phyloP scores from a whole-genome alignment of 331 rosid species.

The Stylosanthes scabra region DNA sequence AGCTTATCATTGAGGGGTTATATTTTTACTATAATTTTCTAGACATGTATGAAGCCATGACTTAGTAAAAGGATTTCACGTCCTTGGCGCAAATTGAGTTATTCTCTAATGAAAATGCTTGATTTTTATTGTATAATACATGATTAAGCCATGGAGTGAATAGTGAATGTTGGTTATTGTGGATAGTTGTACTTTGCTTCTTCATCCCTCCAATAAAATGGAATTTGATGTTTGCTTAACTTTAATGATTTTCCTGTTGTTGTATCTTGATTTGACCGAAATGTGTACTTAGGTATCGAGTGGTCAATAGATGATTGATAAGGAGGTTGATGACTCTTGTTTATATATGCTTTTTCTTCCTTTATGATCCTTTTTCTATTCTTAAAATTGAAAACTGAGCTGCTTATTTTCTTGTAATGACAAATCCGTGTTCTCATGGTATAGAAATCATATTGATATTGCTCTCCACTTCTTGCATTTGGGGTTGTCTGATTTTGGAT shows the following conservation, averaged over 20 bases:
- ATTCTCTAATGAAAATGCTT: background rate
- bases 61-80: background rate
- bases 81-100: background rate
- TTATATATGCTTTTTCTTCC: conserved; percentile 3
- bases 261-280: conserved; percentile 7
- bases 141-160: conserved; percentile 13
- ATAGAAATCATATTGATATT: conserved; percentile 10
- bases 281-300: background rate
- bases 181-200: background rate
- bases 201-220: background rate
- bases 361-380: background rate
- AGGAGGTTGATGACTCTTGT: background rate
- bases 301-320: background rate
- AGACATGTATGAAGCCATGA: background rate
- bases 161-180: background rate
- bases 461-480: background rate
- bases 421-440: conserved; percentile 3
- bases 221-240: background rate
- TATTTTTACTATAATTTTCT: too few relatives aligned
- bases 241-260: conserved; percentile 3
- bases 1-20: background rate
- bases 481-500: conserved; percentile 1
- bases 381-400: conserved; percentile 4
- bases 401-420: conserved; percentile 17
- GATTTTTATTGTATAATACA: background rate